phyloP scores from a whole-genome alignment of 139 green algal species.

The Astrephomene gubernaculifera region DNA sequence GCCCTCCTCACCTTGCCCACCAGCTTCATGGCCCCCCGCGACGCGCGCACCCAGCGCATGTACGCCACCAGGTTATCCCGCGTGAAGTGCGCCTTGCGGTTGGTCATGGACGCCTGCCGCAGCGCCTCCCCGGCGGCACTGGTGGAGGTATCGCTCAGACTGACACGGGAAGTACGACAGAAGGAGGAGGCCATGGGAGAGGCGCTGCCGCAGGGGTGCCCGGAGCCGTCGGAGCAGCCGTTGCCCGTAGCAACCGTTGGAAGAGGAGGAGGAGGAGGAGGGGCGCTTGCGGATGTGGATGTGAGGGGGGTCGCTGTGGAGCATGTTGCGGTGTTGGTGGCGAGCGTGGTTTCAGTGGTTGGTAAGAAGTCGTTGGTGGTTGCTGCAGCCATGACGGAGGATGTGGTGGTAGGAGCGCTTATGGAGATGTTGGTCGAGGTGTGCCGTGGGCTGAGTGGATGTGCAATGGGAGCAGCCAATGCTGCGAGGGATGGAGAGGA shows the following conservation, averaged over 20 bases:
- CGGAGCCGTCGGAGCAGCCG: neutral
- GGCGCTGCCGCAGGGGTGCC: neutral
- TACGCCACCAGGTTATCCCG: constrained; percentile 21
- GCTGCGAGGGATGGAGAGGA: no score
- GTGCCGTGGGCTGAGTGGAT: no score
- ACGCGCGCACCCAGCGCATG: constrained; percentile 42
- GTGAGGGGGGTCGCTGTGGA: no score
- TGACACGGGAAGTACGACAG: constrained; percentile 4
- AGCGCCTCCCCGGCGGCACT: constrained; percentile 8
- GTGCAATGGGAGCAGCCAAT: no score
- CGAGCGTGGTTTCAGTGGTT: no score
- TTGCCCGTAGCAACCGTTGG: neutral
- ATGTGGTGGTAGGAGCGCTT: no score
- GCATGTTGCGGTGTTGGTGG: no score
- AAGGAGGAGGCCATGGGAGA: neutral
- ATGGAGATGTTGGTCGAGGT: no score
- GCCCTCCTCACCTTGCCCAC: constrained; percentile 27
- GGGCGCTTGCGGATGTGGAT: no score
- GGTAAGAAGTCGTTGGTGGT: no score
- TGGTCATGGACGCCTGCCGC: constrained; percentile 15
- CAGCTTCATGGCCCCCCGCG: constrained; percentile 17
- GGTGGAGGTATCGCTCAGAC: neutral
- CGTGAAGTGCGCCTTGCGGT: constrained; percentile 29
- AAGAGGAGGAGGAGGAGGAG: no score
- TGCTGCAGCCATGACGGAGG: no score